Percentiles rank a stretch among this genome's conserved stretches.
Conservation (phyloP, 2,329 filamentous ascomycete genomes). For the Sporothrix phasma region DNA sequence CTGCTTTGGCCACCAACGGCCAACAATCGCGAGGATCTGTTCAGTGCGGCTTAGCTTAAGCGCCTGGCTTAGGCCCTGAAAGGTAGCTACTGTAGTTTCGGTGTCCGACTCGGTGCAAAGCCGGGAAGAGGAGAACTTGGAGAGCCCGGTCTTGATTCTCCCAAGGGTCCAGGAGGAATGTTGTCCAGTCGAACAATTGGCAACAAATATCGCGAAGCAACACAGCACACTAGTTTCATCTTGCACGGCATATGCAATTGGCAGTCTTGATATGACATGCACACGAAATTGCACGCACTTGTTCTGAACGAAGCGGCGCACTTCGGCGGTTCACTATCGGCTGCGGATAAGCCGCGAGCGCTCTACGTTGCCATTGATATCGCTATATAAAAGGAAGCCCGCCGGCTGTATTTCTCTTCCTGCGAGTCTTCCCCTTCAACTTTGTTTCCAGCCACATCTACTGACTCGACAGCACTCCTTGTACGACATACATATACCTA, state of each 20-base stretch:
- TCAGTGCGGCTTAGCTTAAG: no score
- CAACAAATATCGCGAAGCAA: neutral
- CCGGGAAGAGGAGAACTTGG: neutral
- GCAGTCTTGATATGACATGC: neutral
- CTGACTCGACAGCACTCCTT: neutral
- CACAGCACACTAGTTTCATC: no score
- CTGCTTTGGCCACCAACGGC: neutral
- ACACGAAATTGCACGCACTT: neutral
- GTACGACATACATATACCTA: no score
- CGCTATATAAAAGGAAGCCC: neutral
- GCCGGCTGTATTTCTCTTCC: neutral
- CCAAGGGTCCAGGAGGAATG: no score
- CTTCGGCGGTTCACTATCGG: neutral
- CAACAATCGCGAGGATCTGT: neutral
- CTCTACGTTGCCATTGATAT: neutral
- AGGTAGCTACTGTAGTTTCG: no score
- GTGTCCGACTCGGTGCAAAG: neutral
- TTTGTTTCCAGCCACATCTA: neutral
- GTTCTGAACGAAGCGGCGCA: neutral
- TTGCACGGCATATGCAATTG: no score
- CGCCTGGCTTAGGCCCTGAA: no score
- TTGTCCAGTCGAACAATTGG: no score
- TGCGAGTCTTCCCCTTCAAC: neutral
- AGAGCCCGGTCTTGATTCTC: no score
- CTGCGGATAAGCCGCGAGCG: conserved; percentile 2